Percentiles rank a stretch among this genome's conserved stretches.
Evolutionary conservation across 352 stramenopile species (phyloP).

Genomic region (Globisporangium spiculum): DNA sequence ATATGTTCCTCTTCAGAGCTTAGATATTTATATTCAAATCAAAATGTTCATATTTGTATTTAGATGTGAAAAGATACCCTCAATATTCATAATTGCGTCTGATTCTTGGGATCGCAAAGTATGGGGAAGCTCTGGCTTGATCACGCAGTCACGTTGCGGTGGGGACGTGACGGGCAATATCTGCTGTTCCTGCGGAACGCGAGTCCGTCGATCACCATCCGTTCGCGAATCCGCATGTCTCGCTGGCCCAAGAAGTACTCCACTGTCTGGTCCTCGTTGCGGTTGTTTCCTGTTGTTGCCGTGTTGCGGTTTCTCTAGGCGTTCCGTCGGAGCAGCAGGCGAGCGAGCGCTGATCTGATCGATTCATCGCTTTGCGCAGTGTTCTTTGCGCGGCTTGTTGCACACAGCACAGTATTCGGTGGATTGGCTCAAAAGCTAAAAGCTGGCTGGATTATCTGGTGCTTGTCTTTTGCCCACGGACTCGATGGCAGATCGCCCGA

Average conservation of each 20-base stretch:
- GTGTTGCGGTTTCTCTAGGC: not conserved
- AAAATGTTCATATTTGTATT: no score
- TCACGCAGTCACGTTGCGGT: not conserved
- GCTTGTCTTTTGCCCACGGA: no score
- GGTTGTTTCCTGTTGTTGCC: not conserved
- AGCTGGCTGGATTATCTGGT: no score
- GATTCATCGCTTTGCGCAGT: not conserved
- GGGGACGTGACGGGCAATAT: not conserved
- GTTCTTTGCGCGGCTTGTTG: not conserved
- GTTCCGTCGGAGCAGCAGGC: not conserved
- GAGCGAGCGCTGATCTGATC: no score
- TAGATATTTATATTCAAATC: no score
- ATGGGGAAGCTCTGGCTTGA: not conserved
- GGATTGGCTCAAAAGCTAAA: no score
- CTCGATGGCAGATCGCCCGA: not conserved
- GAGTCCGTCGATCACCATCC: not conserved
- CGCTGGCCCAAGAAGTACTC: not conserved
- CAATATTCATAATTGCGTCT: not conserved
- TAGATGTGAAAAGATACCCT: not conserved
- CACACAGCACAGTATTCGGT: not conserved
- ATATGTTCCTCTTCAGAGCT: no score
- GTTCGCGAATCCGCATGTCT: not conserved
- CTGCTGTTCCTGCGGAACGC: not conserved
- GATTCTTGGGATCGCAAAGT: not conserved
- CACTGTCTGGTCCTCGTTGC: no score